These are phyloP conservation scores for Plenodomus biglobosus DNA, from an alignment of 2,329 filamentous ascomycete genomes.

Conservation along the genomic window DNA sequence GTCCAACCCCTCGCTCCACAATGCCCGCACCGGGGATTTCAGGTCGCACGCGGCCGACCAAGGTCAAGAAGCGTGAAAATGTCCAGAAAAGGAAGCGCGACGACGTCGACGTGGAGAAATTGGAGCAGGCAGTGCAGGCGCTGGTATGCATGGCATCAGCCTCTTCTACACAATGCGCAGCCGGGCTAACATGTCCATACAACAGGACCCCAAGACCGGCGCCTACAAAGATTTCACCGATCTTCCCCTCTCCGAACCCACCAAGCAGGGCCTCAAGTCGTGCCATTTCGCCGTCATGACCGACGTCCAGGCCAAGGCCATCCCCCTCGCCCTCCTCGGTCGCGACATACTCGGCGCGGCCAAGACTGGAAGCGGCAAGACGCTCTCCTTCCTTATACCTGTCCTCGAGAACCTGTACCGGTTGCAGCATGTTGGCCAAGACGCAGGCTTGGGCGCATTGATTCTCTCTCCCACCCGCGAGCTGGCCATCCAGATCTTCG, in stretches of 20 bases:
- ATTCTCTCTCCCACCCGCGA: constrained; percentile 94
- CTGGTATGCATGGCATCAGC: constrained; percentile 34
- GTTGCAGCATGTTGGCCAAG: constrained; percentile 82
- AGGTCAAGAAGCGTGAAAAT: constrained; percentile 58
- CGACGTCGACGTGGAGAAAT: constrained; percentile 51
- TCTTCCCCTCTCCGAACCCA: constrained; percentile 81
- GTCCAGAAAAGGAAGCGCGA: constrained; percentile 58
- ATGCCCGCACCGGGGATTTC: constrained; percentile 42
- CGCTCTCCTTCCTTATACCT: constrained; percentile 86
- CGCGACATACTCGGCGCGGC: constrained; percentile 89
- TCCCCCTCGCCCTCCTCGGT: constrained; percentile 82
- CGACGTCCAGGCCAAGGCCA: constrained; percentile 87
- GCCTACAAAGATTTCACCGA: constrained; percentile 73
- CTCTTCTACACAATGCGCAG: not conserved
- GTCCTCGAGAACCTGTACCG: constrained; percentile 91
- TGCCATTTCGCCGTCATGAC: constrained; percentile 90
- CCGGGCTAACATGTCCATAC: not conserved
- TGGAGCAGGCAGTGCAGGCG: constrained; percentile 48
- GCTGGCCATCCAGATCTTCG: constrained; percentile 94
- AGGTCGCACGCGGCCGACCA: constrained; percentile 53
- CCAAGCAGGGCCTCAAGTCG: constrained; percentile 74
- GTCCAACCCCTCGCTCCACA: constrained; percentile 9
- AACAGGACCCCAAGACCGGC: constrained; percentile 63
- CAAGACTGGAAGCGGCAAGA: constrained; percentile 95
- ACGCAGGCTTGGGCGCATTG: constrained; percentile 83